Evolutionary conservation across 2,329 filamentous ascomycete species (phyloP).

Genomic region (Clonostachys chloroleuca): DNA sequence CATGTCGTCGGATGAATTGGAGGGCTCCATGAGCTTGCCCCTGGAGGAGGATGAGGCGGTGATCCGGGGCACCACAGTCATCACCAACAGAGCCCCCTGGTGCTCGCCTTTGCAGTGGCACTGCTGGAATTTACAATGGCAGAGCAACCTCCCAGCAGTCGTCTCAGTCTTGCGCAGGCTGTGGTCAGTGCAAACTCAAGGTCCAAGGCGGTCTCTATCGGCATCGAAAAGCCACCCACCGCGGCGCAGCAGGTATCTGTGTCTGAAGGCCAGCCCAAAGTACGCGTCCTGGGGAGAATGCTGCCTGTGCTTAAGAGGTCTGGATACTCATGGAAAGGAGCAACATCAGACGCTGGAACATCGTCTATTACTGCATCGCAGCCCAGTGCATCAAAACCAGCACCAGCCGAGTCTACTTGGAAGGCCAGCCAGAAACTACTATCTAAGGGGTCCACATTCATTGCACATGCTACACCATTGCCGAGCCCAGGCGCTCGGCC

Average conservation of each 20-base stretch:
- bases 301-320: slow-evolving; percentile 73
- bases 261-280: slow-evolving; percentile 69
- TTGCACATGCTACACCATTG: slow-evolving; percentile 42
- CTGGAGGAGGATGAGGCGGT: slow-evolving; percentile 51
- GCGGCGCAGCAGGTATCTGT: slow-evolving; percentile 65
- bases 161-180: slow-evolving; percentile 77
- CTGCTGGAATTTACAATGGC: slow-evolving; percentile 79
- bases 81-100: slow-evolving; percentile 76
- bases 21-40: slow-evolving; percentile 58
- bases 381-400: neutral
- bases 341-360: neutral
- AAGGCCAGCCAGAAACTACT: slow-evolving; percentile 44
- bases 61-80: slow-evolving; percentile 52
- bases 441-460: slow-evolving; percentile 50
- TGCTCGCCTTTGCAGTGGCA: slow-evolving; percentile 74
- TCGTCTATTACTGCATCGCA: neutral
- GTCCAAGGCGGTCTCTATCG: slow-evolving; percentile 70
- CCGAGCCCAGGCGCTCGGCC: slow-evolving; percentile 34
- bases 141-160: slow-evolving; percentile 78
- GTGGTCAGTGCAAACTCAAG: slow-evolving; percentile 79
- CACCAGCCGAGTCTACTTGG: slow-evolving; percentile 30
- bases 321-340: slow-evolving; percentile 52
- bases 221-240: slow-evolving; percentile 59
- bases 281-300: slow-evolving; percentile 69
- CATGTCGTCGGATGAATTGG: slow-evolving; percentile 52